Percentiles rank a stretch among this genome's conserved stretches.
phyloP scores from a whole-genome alignment of 1,284 basidiomycete genomes.

The Peniophora sp. region DNA sequence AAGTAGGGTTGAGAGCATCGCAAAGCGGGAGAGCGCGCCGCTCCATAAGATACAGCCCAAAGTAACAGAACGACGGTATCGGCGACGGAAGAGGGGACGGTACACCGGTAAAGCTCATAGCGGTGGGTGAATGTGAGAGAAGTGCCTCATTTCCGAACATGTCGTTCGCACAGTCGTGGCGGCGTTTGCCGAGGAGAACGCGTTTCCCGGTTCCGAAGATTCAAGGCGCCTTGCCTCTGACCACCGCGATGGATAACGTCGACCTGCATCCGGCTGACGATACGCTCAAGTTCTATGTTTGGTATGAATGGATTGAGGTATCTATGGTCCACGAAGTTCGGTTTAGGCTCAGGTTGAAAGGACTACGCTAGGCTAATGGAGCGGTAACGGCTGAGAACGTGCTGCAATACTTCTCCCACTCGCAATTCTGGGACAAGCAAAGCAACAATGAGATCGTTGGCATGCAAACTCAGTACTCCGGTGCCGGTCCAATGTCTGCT shows the following conservation, averaged over 20 bases:
- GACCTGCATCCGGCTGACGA: slow-evolving; percentile 78
- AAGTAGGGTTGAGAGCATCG: neutral
- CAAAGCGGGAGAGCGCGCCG: too few relatives aligned
- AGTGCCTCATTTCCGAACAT: slow-evolving; percentile 1
- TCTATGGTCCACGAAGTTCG: slow-evolving; percentile 6
- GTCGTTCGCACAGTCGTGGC: neutral
- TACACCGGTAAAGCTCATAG: neutral
- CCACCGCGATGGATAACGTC: slow-evolving; percentile 48
- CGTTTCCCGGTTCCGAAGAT: too few relatives aligned
- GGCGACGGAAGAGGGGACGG: too few relatives aligned
- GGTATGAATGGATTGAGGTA: slow-evolving; percentile 81
- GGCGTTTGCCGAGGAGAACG: neutral
- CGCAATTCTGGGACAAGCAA: slow-evolving; percentile 87
- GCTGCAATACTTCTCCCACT: slow-evolving; percentile 78
- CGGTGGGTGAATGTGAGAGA: neutral
- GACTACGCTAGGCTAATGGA: slow-evolving; percentile 51
- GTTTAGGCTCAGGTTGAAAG: neutral
- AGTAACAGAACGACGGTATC: too few relatives aligned
- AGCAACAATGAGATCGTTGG: slow-evolving; percentile 83
- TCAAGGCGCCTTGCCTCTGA: neutral
- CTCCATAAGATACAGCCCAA: too few relatives aligned
- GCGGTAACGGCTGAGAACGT: slow-evolving; percentile 69
- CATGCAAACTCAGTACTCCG: slow-evolving; percentile 84
- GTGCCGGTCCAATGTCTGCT: slow-evolving; percentile 36
- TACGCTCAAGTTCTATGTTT: slow-evolving; percentile 74